phyloP scores from a whole-genome alignment of 768 basidiomycete genomes.

The Mycena filopes region DNA sequence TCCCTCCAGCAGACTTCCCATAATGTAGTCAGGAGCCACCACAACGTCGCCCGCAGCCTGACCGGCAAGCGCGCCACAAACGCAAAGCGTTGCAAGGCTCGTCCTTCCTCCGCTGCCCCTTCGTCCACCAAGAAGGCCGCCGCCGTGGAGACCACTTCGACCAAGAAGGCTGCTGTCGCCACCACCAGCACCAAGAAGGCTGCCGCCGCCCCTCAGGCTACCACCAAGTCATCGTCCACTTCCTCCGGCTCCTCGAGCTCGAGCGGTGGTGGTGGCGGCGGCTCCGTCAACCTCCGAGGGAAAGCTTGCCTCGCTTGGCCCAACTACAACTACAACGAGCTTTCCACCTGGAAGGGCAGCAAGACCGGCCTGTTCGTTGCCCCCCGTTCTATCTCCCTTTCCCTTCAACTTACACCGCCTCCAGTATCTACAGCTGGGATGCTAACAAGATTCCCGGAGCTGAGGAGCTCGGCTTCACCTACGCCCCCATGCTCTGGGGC shows the following conservation, averaged over 20 bases:
- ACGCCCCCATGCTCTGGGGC: constrained; percentile 80
- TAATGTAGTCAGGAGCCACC: constrained; percentile 44
- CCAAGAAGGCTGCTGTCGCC: constrained; percentile 15
- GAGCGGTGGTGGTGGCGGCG: constrained; percentile 7
- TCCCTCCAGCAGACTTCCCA: constrained; percentile 46
- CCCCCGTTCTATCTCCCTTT: neutral
- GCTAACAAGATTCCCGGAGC: constrained; percentile 56
- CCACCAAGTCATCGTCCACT: constrained; percentile 21
- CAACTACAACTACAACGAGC: constrained; percentile 58
- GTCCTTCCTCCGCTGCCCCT: constrained; percentile 46
- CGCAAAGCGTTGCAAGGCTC: constrained; percentile 67
- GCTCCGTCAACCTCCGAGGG: constrained; percentile 34
- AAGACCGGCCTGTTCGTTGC: constrained; percentile 55
- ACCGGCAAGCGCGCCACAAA: constrained; percentile 49
- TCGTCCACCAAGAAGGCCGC: constrained; percentile 32
- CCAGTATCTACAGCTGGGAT: constrained; percentile 76
- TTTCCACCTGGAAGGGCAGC: constrained; percentile 61
- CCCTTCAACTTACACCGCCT: neutral
- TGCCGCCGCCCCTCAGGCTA: constrained; percentile 27
- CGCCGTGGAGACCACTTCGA: constrained; percentile 31
- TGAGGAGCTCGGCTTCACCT: constrained; percentile 59
- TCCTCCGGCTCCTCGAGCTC: constrained; percentile 13
- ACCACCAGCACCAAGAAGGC: constrained; percentile 30
- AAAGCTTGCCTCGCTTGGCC: constrained; percentile 74
- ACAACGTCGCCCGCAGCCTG: constrained; percentile 45